Evolutionary conservation across 805 yeast genomes (phyloP).

Genomic region (Saccharomycopsis capsularis): DNA sequence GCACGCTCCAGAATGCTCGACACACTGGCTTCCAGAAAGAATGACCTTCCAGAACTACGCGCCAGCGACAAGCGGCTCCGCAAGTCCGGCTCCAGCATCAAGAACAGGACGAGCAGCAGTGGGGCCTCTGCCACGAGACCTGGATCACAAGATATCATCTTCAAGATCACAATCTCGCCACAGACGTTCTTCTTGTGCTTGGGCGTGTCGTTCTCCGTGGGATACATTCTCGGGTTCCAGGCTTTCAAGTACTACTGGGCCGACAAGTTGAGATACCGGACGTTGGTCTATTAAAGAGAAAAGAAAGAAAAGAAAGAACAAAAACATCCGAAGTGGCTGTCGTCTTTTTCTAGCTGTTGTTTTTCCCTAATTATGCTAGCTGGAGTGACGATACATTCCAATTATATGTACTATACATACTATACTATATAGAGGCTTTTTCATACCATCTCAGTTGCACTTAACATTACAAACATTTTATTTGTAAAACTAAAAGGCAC

Average conservation of each 20-base stretch:
- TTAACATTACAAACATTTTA: no score
- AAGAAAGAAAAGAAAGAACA: background rate
- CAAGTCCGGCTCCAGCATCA: background rate
- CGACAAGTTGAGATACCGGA: background rate
- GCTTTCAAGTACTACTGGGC: constrained; percentile 7
- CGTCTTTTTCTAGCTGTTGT: background rate
- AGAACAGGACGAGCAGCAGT: background rate
- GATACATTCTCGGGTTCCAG: constrained; percentile 18
- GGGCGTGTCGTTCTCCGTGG: constrained; percentile 19
- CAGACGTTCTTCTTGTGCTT: constrained; percentile 6
- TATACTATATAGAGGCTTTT: no score
- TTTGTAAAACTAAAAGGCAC: no score
- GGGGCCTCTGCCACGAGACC: no score
- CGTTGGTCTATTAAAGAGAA: background rate
- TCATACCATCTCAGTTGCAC: no score
- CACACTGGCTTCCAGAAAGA: no score
- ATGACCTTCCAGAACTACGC: background rate
- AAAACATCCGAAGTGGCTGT: background rate
- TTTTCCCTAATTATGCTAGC: no score
- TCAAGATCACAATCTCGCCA: constrained; percentile 2
- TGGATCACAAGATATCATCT: background rate
- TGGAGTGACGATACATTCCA: background rate
- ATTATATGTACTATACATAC: no score
- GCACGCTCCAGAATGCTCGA: no score
- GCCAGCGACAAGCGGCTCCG: background rate